These are phyloP conservation scores for Xylariaceae sp. DNA, from an alignment of 2,329 filamentous ascomycete genomes.

Conservation along the genomic window DNA sequence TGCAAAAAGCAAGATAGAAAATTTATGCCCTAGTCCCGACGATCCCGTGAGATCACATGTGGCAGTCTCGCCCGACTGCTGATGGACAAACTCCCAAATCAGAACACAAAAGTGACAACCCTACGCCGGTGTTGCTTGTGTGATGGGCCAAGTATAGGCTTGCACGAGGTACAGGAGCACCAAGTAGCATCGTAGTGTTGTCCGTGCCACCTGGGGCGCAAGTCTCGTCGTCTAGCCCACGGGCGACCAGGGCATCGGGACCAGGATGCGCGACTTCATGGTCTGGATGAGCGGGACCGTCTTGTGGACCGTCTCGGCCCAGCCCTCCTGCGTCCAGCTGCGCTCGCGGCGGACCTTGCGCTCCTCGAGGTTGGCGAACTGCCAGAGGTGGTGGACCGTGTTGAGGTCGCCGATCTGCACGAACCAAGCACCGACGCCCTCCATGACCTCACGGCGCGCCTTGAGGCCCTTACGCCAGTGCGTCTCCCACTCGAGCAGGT, in stretches of 20 bases:
- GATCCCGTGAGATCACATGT: too few species aligned
- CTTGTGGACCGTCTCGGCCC: conserved; percentile 97
- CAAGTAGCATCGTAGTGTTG: too few species aligned
- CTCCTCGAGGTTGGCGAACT: conserved; percentile 95
- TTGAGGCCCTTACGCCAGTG: conserved; percentile 92
- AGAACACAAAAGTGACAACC: too few species aligned
- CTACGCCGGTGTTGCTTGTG: too few species aligned
- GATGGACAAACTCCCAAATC: too few species aligned
- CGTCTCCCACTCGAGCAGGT: conserved; percentile 95
- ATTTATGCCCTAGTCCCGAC: too few species aligned
- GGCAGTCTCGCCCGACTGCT: too few species aligned
- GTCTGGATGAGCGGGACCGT: conserved; percentile 93
- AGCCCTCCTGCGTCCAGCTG: conserved; percentile 92
- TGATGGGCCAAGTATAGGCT: too few species aligned
- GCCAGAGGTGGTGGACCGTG: conserved; percentile 96
- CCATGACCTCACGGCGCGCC: conserved; percentile 93
- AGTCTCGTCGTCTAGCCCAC: too few species aligned
- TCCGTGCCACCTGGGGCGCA: too few species aligned
- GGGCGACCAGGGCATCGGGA: conserved; percentile 95
- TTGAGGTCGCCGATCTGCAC: conserved; percentile 97
- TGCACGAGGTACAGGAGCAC: too few species aligned
- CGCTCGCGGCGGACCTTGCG: conserved; percentile 82
- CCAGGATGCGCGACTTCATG: conserved; percentile 90
- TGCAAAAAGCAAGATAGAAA: too few species aligned
- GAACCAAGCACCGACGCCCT: conserved; percentile 97